phyloP scores from a whole-genome alignment of 352 stramenopile genomes.

The Phytopythium mirpurense region DNA sequence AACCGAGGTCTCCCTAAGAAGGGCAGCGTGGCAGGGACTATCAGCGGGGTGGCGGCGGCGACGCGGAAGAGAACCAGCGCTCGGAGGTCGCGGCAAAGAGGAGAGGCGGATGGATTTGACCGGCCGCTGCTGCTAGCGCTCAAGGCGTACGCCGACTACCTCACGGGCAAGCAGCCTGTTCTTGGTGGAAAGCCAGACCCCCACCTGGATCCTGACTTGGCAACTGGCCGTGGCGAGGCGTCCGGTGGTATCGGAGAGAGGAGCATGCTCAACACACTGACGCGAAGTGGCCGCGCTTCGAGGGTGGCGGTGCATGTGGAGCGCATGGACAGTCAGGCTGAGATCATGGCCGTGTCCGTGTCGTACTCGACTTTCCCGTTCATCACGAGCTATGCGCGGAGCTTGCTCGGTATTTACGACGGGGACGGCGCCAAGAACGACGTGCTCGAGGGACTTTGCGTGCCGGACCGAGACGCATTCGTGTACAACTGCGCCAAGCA shows the following conservation, averaged over 20 bases:
- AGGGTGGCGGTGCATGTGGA: constrained; percentile 61
- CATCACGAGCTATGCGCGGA: constrained; percentile 79
- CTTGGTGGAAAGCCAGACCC: constrained; percentile 17
- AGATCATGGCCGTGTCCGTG: constrained; percentile 68
- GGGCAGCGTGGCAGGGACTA: constrained; percentile 22
- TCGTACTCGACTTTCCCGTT: constrained; percentile 84
- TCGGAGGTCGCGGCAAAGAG: constrained; percentile 21
- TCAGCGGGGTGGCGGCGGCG: not conserved
- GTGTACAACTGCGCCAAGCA: constrained; percentile 60
- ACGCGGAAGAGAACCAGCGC: constrained; percentile 1
- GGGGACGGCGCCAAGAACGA: constrained; percentile 60
- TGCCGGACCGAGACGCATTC: constrained; percentile 52
- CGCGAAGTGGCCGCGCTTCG: constrained; percentile 47
- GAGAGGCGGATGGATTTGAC: constrained; percentile 39
- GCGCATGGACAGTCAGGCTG: constrained; percentile 59
- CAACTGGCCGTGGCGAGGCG: constrained; percentile 11
- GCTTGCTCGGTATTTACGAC: constrained; percentile 66
- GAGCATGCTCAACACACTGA: constrained; percentile 67
- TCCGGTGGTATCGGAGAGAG: constrained; percentile 18
- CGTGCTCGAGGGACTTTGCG: constrained; percentile 43
- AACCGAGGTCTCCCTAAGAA: constrained; percentile 54
- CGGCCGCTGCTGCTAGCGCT: constrained; percentile 53
- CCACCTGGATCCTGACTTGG: constrained; percentile 20
- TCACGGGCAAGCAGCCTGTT: constrained; percentile 27
- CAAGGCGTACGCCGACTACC: constrained; percentile 70